phyloP scores from a whole-genome alignment of 176 grass and related monocot species.

The Dendrocalamus sinicus region DNA sequence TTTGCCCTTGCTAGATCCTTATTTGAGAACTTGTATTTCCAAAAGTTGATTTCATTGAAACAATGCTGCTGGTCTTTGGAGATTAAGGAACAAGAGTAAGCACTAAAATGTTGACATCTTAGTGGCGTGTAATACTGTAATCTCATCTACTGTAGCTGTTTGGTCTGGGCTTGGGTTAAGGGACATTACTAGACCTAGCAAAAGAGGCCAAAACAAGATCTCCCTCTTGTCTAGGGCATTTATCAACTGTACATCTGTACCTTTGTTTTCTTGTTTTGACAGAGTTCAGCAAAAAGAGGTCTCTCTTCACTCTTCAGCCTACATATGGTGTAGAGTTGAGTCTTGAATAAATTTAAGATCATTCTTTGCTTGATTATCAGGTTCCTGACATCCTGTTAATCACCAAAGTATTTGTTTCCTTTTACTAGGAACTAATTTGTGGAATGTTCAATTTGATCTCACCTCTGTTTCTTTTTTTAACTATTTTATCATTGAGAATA shows the following conservation, averaged over 20 bases:
- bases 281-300: not conserved
- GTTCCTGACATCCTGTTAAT: constrained; percentile 9
- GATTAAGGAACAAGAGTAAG: constrained; percentile 22
- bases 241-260: not conserved
- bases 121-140: not conserved
- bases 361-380: constrained; percentile 19
- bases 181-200: not conserved
- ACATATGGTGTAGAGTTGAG: not conserved
- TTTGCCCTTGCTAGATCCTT: not conserved
- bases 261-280: not conserved
- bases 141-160: not conserved
- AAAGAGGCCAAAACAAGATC: not conserved
- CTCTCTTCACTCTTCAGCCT: constrained; percentile 1
- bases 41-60: not conserved
- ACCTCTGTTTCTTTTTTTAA: not conserved
- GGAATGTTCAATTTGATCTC: not conserved
- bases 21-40: not conserved
- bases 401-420: not conserved
- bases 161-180: not conserved
- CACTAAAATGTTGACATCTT: not conserved
- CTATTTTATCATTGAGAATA: constrained; percentile 3
- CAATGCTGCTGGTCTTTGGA: not conserved
- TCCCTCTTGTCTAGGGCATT: not conserved
- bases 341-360: not conserved
- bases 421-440: constrained; percentile 4